Base-by-base conservation (phyloP, 176 grass and related monocot species). In the Cenchrus purpureus region DNA sequence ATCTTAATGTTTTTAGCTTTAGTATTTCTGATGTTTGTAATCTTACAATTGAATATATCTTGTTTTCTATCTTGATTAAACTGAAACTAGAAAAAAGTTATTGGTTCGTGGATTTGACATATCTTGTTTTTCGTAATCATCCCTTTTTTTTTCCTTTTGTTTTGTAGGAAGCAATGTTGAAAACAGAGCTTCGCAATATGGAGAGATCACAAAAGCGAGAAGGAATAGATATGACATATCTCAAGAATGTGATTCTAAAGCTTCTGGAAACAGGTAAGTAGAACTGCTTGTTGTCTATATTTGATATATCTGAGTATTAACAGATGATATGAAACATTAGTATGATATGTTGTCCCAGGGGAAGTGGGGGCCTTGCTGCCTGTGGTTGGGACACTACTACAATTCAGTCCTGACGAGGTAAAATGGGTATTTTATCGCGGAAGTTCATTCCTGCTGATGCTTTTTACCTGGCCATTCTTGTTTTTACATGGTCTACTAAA, bases 401-500 rank as follows among this genome's bases (percentile, higher is more conserved):
- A 99, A 84, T 99, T 99, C 77, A 99, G 93, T 77, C 97, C 93
- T 25, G 97, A 96, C 37, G 97, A 99, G 97, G 97, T 99, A 82
- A 87, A 84, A 2, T 29, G 4, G 20, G 15, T 15, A 65, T 83
- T 19, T 69, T 81, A 61, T 81, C 6, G 9, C 51, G 50, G 53
- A 83, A 20, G 2, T 70, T 74, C 46, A 55, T 76, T 66, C 59
- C 8, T 72, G 57, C 44, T 66, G n/a, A 74, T 84, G 5, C 59
- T 73, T 73, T 8, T 83, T 20, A 17, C 59, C 81, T 76, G 55
- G 0, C 0, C 7, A 60, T 11, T 15, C 58, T 79, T 65, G 15
- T 71, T 63, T 62, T 46, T 65, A 73, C 69, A 64, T 73, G 32
- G 22, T 58, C n/a, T 7, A 64, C 46, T 55, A 54, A 7, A 12